phyloP scores from a whole-genome alignment of 352 stramenopile genomes.

The Globisporangium abappressorium region DNA sequence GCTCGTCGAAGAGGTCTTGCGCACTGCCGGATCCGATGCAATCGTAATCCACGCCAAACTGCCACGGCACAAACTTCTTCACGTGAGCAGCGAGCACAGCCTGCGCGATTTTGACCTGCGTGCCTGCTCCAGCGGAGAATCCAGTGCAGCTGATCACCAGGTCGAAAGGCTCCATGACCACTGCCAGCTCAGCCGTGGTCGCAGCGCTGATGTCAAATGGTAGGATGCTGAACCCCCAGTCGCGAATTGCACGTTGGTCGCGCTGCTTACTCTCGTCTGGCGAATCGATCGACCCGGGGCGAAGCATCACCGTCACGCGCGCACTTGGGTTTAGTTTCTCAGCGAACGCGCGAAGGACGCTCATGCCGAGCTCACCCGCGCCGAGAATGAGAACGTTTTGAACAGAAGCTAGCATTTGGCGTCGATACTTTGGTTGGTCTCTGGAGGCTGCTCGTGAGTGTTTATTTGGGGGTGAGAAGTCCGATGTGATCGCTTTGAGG shows the following conservation, averaged over 20 bases:
- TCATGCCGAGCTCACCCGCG: slow-evolving; percentile 10
- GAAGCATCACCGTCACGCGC: slow-evolving; percentile 2
- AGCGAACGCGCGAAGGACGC: slow-evolving; percentile 8
- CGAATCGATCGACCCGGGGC: not conserved
- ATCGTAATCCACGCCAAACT: slow-evolving; percentile 20
- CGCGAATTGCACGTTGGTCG: not conserved
- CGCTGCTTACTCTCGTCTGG: not conserved
- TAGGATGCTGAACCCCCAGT: not conserved
- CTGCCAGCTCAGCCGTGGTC: slow-evolving; percentile 2
- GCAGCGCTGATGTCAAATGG: not conserved
- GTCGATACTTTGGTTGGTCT: not conserved
- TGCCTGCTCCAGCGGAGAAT: slow-evolving; percentile 14
- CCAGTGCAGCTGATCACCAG: slow-evolving; percentile 12
- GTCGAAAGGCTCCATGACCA: slow-evolving; percentile 6
- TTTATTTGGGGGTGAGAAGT: not conserved
- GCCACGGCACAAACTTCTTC: slow-evolving; percentile 15
- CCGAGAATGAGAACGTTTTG: slow-evolving; percentile 15
- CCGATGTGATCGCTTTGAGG: not conserved
- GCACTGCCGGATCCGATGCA: slow-evolving; percentile 8
- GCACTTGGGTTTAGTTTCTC: not conserved
- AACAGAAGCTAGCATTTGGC: not conserved
- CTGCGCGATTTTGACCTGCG: slow-evolving; percentile 16
- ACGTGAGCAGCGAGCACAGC: slow-evolving; percentile 11
- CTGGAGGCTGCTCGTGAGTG: not conserved
- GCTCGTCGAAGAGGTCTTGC: slow-evolving; percentile 18